Conservation (phyloP, 2,329 filamentous ascomycete genomes). For the Elsinoe batatas region DNA sequence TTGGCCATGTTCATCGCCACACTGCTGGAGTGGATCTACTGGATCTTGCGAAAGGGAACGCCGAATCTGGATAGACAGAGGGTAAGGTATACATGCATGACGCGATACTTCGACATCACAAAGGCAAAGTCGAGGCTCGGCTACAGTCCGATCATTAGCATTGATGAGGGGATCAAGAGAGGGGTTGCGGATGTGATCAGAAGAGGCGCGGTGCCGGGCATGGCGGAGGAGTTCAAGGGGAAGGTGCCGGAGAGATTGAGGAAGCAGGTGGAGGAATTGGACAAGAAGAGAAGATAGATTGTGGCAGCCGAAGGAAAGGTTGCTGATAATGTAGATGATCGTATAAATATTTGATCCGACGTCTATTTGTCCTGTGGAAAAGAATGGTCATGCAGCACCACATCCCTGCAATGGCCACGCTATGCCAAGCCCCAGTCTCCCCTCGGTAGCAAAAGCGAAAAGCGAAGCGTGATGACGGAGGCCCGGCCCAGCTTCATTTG, state of each 20-base stretch:
- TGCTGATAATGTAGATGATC: neutral
- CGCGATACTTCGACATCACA: conserved; percentile 64
- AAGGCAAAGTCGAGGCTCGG: conserved; percentile 64
- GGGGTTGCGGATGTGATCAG: conserved; percentile 35
- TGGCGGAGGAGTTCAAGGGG: conserved; percentile 23
- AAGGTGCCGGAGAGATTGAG: conserved; percentile 12
- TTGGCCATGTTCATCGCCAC: conserved; percentile 34
- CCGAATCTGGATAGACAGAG: conserved; percentile 38
- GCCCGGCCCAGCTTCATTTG: conserved; percentile 10
- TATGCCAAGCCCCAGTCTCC: neutral
- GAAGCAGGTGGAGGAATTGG: conserved; percentile 5
- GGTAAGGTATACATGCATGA: conserved; percentile 61
- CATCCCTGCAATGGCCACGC: neutral
- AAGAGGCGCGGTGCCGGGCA: conserved; percentile 26
- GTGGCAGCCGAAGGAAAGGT: neutral
- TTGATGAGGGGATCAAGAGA: conserved; percentile 52
- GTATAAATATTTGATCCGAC: neutral
- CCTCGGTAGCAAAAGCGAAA: neutral
- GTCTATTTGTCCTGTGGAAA: too few species aligned
- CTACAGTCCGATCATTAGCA: conserved; percentile 56
- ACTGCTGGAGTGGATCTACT: conserved; percentile 37
- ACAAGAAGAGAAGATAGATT: conserved; percentile 17
- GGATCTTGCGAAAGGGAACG: conserved; percentile 33
- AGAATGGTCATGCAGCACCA: too few species aligned
- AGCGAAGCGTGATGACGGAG: neutral